Evolutionary conservation across 306 rosid species (phyloP).

Genomic region (Trichosanthes cucumerina): DNA sequence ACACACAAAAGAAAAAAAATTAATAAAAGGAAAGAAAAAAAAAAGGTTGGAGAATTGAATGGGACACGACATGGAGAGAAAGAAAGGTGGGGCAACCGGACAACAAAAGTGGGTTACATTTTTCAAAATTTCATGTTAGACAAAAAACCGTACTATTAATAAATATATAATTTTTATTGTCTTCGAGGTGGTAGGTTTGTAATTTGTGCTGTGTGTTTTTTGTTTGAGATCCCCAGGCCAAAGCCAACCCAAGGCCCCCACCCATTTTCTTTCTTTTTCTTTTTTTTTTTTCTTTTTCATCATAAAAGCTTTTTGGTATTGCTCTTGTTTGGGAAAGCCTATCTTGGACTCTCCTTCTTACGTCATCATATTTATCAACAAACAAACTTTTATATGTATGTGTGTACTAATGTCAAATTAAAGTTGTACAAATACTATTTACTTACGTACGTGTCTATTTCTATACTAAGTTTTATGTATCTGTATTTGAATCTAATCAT

Average conservation of each 20-base stretch:
- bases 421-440: neutral
- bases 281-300: neutral
- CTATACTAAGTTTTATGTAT: too few species aligned
- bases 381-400: neutral
- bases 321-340: neutral
- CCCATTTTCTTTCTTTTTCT: neutral
- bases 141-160: neutral
- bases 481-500: neutral
- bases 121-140: neutral
- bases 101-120: neutral
- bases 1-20: neutral
- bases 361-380: neutral
- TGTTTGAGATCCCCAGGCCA: neutral
- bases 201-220: neutral
- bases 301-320: neutral
- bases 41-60: neutral
- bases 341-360: neutral
- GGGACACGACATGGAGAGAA: neutral
- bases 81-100: neutral
- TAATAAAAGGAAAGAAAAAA: neutral
- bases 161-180: neutral
- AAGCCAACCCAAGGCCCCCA: neutral
- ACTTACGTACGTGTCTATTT: neutral
- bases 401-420: neutral
- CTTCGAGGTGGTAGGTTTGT: neutral